Percentiles rank a stretch among this genome's conserved stretches.
phyloP scores from a whole-genome alignment of 129 eudicot genomes.

The Ambrosia artemisiifolia region DNA sequence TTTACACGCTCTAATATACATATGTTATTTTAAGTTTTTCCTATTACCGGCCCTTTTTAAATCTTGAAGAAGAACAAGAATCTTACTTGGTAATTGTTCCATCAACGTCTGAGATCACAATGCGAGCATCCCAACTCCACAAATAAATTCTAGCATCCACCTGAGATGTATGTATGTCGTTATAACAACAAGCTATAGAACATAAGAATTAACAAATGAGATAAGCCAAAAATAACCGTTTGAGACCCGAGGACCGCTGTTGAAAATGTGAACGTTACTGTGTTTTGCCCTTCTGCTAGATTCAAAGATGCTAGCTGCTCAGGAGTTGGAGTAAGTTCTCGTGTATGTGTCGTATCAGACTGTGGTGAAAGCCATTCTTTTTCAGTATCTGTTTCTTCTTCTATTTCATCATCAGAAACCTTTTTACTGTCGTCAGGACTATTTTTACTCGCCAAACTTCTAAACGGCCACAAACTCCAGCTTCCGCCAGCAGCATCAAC shows the following conservation, averaged over 20 bases:
- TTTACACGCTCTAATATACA: neutral
- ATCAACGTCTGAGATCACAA: constrained; percentile 98
- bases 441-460: constrained; percentile 43
- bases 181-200: constrained; percentile 16
- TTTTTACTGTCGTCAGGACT: constrained; percentile 20
- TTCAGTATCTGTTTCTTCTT: constrained; percentile 24
- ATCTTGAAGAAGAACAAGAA: neutral
- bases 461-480: constrained; percentile 72
- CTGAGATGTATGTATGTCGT: constrained; percentile 36
- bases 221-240: constrained; percentile 49
- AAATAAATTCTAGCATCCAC: constrained; percentile 91
- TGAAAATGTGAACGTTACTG: constrained; percentile 74
- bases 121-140: constrained; percentile 92
- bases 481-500: constrained; percentile 50
- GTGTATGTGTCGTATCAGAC: constrained; percentile 41
- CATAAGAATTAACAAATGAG: neutral
- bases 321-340: constrained; percentile 63
- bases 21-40: neutral
- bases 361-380: constrained; percentile 35
- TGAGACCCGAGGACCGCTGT: constrained; percentile 84
- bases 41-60: neutral
- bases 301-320: constrained; percentile 86
- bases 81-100: constrained; percentile 95
- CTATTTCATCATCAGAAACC: constrained; percentile 25
- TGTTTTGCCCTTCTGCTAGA: constrained; percentile 76